Evolutionary conservation across 2,329 filamentous ascomycete species (phyloP).

Genomic region (Cladobotryum mycophilum): DNA sequence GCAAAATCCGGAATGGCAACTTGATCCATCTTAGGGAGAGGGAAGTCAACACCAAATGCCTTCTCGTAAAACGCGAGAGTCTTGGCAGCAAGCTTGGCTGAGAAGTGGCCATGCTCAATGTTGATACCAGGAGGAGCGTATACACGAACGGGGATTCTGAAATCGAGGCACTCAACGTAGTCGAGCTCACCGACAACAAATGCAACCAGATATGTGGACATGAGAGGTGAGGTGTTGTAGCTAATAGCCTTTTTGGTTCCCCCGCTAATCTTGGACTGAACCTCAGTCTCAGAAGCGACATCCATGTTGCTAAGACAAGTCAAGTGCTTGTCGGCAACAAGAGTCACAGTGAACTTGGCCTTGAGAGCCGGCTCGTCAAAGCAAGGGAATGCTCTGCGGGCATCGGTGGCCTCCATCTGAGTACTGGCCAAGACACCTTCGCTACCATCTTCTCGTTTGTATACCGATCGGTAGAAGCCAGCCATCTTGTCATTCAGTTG

Average conservation of each 20-base stretch:
- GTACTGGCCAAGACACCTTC: constrained; percentile 81
- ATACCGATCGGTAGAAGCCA: constrained; percentile 93
- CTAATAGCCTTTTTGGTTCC: constrained; percentile 70
- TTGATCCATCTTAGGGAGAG: constrained; percentile 30
- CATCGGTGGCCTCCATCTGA: constrained; percentile 96
- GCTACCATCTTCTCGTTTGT: constrained; percentile 73
- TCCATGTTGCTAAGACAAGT: constrained; percentile 98
- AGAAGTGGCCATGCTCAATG: constrained; percentile 87
- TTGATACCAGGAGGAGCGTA: constrained; percentile 86
- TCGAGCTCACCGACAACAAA: constrained; percentile 94
- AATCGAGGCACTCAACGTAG: constrained; percentile 84
- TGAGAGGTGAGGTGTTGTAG: constrained; percentile 85
- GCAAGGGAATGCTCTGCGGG: constrained; percentile 86
- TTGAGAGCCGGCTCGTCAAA: constrained; percentile 95
- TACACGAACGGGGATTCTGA: constrained; percentile 88
- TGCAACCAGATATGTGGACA: constrained; percentile 93
- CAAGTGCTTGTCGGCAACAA: constrained; percentile 83
- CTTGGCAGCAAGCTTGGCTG: constrained; percentile 79
- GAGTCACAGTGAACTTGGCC: constrained; percentile 83
- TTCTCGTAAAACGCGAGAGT: constrained; percentile 94
- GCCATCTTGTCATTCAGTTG: constrained; percentile 91
- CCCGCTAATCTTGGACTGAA: constrained; percentile 30
- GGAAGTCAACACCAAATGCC: constrained; percentile 78
- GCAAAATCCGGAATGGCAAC: constrained; percentile 85
- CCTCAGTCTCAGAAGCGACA: constrained; percentile 69